Evolutionary conservation across 495 filamentous ascomycete genomes (phyloP).

Genomic region (Penicillium bovifimosum): DNA sequence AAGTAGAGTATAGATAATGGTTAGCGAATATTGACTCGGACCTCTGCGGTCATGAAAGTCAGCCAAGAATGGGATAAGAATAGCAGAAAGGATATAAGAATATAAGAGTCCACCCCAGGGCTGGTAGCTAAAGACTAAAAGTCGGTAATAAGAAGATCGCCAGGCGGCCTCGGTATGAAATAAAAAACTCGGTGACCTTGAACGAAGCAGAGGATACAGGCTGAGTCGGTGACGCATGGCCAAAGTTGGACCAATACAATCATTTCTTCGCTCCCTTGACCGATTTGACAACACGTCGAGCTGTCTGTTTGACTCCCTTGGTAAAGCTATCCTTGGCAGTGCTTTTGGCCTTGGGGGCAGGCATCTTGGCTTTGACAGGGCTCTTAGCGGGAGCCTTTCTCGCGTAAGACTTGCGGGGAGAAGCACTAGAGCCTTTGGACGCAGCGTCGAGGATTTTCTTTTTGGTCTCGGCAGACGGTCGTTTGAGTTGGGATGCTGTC

Average conservation of each 20-base stretch:
- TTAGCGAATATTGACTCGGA: not conserved
- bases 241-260: not conserved
- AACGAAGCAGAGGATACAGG: not conserved
- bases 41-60: not conserved
- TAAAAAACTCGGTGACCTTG: not conserved
- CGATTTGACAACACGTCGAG: constrained; percentile 12
- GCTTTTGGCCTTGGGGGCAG: constrained; percentile 9
- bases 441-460: constrained; percentile 27
- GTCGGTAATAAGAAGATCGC: not conserved
- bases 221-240: not conserved
- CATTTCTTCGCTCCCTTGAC: constrained; percentile 18
- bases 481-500: constrained; percentile 22
- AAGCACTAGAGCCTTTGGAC: constrained; percentile 20
- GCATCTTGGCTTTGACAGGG: constrained; percentile 12
- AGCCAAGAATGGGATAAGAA: not conserved
- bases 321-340: constrained; percentile 4
- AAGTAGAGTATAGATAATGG: not conserved
- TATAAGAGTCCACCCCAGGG: not conserved
- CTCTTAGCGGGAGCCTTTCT: constrained; percentile 12
- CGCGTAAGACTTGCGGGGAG: constrained; percentile 9
- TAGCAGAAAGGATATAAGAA: not conserved
- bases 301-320: constrained; percentile 16
- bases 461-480: constrained; percentile 33
- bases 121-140: not conserved
- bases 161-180: not conserved